A percentile compares a stretch with the other conserved stretches of the same genome.
Evolutionary conservation across 495 filamentous ascomycete genomes (phyloP).

Genomic region (Penicillium maclennaniae): DNA sequence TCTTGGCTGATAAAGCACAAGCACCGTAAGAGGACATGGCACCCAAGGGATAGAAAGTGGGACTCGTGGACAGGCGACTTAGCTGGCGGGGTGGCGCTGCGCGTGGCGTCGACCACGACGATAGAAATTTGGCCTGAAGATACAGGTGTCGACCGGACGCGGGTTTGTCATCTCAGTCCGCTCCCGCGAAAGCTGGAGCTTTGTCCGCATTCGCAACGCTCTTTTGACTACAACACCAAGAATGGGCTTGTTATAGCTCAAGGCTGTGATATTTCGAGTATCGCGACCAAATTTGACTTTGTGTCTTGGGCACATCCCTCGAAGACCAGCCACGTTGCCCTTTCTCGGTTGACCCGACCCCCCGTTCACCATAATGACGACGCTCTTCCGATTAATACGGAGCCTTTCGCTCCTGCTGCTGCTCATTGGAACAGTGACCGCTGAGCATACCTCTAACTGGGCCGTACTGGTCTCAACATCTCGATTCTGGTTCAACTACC

Average conservation of each 20-base stretch:
- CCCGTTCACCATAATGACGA: conserved; percentile 23
- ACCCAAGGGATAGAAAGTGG: too few relatives aligned
- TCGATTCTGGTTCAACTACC: conserved; percentile 99
- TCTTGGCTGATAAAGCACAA: too few relatives aligned
- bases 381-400: conserved; percentile 26
- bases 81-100: too few relatives aligned
- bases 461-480: conserved; percentile 97
- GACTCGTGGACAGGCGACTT: too few relatives aligned
- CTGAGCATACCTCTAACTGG: conserved; percentile 97
- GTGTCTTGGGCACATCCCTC: background rate
- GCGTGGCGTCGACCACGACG: too few relatives aligned
- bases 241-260: conserved; percentile 12
- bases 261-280: background rate
- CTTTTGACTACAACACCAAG: background rate
- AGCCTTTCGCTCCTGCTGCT: conserved; percentile 40
- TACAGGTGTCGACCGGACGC: conserved; percentile 6
- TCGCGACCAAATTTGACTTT: background rate
- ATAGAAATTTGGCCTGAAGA: conserved; percentile 1
- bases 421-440: conserved; percentile 41
- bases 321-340: background rate
- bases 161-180: conserved; percentile 12
- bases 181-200: background rate
- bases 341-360: background rate
- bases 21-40: too few relatives aligned
- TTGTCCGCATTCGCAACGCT: background rate